phyloP scores from a whole-genome alignment of 2,329 filamentous ascomycete genomes.

The Fusarium verticillioides region DNA sequence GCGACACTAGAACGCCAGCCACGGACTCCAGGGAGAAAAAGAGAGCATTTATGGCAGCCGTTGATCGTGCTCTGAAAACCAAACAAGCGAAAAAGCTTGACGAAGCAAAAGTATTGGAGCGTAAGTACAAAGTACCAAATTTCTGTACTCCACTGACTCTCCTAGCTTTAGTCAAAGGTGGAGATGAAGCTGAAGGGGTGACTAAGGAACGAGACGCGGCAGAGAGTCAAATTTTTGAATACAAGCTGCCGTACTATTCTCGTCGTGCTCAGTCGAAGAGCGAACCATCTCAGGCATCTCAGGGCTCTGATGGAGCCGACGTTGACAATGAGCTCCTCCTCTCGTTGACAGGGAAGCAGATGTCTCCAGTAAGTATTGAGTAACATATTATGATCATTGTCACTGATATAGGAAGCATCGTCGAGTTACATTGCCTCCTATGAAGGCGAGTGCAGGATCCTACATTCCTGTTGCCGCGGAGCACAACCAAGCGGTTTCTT shows the following conservation, averaged over 20 bases:
- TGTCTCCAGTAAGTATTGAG: slow-evolving; percentile 11
- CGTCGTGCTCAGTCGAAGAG: slow-evolving; percentile 61
- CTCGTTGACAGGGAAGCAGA: slow-evolving; percentile 13
- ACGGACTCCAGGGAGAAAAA: slow-evolving; percentile 23
- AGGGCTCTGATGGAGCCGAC: slow-evolving; percentile 36
- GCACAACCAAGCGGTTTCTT: slow-evolving; percentile 12
- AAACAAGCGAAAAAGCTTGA: background rate
- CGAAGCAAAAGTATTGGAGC: background rate
- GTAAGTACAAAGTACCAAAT: slow-evolving; percentile 24
- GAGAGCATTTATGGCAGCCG: slow-evolving; percentile 36
- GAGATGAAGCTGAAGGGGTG: slow-evolving; percentile 36
- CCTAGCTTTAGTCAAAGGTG: slow-evolving; percentile 32
- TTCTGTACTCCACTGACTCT: slow-evolving; percentile 16
- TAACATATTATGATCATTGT: background rate
- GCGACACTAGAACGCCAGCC: background rate
- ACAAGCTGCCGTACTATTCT: slow-evolving; percentile 54
- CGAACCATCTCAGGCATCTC: slow-evolving; percentile 51
- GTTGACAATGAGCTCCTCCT: slow-evolving; percentile 2
- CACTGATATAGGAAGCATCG: slow-evolving; percentile 35
- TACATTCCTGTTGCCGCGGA: slow-evolving; percentile 43
- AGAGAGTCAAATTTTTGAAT: slow-evolving; percentile 28
- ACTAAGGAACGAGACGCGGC: slow-evolving; percentile 29
- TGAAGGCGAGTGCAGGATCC: slow-evolving; percentile 27
- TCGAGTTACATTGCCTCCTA: slow-evolving; percentile 44
- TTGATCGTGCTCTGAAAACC: slow-evolving; percentile 35